These are phyloP conservation scores for Stagonosporopsis vannaccii DNA, from an alignment of 2,329 filamentous ascomycete species.

Conservation along the genomic window DNA sequence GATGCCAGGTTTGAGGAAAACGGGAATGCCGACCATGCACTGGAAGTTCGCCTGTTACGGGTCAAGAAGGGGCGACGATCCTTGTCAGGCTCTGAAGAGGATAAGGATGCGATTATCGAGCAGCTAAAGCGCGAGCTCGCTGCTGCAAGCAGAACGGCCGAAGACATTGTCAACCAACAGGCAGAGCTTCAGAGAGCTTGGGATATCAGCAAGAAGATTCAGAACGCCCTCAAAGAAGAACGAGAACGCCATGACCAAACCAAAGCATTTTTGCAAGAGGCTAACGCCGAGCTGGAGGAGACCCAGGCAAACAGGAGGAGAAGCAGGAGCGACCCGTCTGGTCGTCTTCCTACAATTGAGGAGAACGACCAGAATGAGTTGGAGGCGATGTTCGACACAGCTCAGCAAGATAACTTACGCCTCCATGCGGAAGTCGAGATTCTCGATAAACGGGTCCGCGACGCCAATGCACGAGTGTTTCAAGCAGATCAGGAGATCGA, in stretches of 20 bases:
- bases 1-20: constrained; percentile 22
- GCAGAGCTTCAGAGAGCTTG: constrained; percentile 43
- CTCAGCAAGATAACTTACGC: constrained; percentile 44
- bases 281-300: constrained; percentile 24
- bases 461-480: constrained; percentile 40
- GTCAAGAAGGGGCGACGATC: constrained; percentile 40
- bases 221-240: constrained; percentile 39
- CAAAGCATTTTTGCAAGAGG: constrained; percentile 34
- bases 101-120: constrained; percentile 37
- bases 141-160: constrained; percentile 25
- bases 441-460: constrained; percentile 39
- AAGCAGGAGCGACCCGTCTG: constrained; percentile 21
- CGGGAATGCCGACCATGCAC: constrained; percentile 36
- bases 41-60: constrained; percentile 41
- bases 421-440: constrained; percentile 39
- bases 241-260: constrained; percentile 37
- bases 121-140: constrained; percentile 39
- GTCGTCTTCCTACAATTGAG: constrained; percentile 41
- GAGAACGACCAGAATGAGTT: constrained; percentile 45
- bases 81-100: constrained; percentile 32
- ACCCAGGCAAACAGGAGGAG: constrained; percentile 13
- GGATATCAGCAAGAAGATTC: constrained; percentile 41
- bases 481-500: constrained; percentile 34
- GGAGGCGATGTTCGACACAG: constrained; percentile 46
- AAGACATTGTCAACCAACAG: constrained; percentile 36